Conservation (phyloP, 306 rosid species). For the Glycine latifolia region DNA sequence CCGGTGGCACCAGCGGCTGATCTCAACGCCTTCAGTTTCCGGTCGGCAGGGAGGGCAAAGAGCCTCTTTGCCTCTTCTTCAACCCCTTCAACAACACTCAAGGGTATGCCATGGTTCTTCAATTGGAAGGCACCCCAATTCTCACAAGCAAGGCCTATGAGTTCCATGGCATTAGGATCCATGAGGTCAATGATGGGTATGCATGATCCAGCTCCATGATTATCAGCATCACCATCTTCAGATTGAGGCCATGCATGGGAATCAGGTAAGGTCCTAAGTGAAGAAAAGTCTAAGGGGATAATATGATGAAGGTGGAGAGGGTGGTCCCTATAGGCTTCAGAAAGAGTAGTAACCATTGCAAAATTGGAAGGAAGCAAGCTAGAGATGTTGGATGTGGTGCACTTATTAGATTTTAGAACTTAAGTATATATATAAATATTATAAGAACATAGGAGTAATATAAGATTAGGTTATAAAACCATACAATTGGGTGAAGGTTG, state of each 20-base stretch:
- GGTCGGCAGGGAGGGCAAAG: constrained; percentile 62
- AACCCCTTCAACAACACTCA: constrained; percentile 48
- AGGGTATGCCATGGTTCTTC: constrained; percentile 68
- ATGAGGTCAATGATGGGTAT: constrained; percentile 65
- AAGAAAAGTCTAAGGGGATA: constrained; percentile 67
- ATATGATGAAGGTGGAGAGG: constrained; percentile 60
- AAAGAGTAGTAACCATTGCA: constrained; percentile 57
- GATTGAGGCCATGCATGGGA: constrained; percentile 70
- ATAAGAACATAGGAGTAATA: not conserved
- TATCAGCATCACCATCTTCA: not conserved
- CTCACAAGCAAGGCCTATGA: constrained; percentile 67
- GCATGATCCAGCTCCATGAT: constrained; percentile 3
- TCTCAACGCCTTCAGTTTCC: constrained; percentile 63
- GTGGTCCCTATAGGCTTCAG: constrained; percentile 55
- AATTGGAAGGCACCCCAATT: constrained; percentile 75
- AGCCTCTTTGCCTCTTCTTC: constrained; percentile 54
- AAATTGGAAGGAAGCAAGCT: constrained; percentile 5
- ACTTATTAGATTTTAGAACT: not conserved
- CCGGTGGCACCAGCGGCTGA: constrained; percentile 61
- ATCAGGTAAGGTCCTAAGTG: constrained; percentile 62
- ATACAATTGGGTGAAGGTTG: constrained; percentile 59
- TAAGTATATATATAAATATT: constrained; percentile 2
- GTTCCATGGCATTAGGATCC: constrained; percentile 62
- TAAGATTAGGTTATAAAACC: constrained; percentile 48
- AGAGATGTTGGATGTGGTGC: not conserved